These are phyloP conservation scores for Durotheca rogersii DNA, from an alignment of 495 filamentous ascomycete species.

Conservation along the genomic window DNA sequence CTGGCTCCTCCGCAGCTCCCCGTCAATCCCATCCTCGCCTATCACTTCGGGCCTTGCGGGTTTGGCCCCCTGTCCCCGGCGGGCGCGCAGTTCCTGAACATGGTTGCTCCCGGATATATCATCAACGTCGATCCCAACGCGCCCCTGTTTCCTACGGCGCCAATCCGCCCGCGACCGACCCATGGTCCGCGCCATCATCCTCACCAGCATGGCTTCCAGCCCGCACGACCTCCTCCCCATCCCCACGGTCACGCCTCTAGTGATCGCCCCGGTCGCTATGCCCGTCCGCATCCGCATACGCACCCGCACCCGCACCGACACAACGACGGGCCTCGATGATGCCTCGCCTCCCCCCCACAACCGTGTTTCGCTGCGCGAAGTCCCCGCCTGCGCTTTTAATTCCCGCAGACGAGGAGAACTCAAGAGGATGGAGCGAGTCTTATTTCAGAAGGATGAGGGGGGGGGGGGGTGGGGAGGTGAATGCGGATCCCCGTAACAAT, in stretches of 20 bases:
- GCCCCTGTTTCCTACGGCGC: neutral
- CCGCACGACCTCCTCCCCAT: neutral
- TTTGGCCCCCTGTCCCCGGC: constrained; percentile 3
- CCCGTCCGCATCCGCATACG: too few relatives aligned
- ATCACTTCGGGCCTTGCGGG: constrained; percentile 17
- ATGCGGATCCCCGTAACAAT: too few relatives aligned
- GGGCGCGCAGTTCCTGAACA: constrained; percentile 5
- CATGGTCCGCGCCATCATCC: neutral
- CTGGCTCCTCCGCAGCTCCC: constrained; percentile 1
- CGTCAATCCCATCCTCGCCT: constrained; percentile 1
- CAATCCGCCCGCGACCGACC: neutral
- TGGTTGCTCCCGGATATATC: neutral
- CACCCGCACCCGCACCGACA: too few relatives aligned
- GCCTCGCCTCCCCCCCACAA: too few relatives aligned
- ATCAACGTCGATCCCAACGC: neutral
- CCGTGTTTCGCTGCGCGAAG: too few relatives aligned
- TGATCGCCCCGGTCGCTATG: neutral
- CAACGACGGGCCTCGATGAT: too few relatives aligned
- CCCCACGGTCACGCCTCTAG: neutral
- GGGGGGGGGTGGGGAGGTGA: too few relatives aligned
- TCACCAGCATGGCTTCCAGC: neutral
- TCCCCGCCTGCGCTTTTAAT: too few relatives aligned
- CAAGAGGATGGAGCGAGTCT: too few relatives aligned
- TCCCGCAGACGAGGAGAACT: too few relatives aligned
- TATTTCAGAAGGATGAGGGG: too few relatives aligned